phyloP scores from a whole-genome alignment of 129 eudicot species.

The Artemisia argyi region DNA sequence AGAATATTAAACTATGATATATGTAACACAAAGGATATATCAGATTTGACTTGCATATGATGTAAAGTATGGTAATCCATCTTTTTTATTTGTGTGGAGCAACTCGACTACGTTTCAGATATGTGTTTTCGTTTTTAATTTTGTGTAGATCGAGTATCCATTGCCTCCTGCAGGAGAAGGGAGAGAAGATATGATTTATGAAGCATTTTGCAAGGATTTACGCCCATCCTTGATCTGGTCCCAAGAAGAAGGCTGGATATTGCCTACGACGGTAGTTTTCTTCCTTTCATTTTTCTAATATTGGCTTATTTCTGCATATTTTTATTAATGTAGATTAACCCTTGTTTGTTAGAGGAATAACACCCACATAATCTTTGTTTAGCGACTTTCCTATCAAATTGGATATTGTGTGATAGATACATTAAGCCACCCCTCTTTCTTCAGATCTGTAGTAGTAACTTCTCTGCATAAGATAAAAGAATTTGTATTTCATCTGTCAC shows the following conservation, averaged over 20 bases:
- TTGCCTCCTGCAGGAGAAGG: conserved; percentile 70
- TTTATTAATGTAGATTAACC: background rate
- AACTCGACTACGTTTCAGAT: conserved; percentile 4
- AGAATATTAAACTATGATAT: background rate
- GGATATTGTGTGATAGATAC: background rate
- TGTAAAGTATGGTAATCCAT: background rate
- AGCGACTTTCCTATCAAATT: background rate
- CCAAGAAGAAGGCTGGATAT: conserved; percentile 53
- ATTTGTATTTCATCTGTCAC: no score
- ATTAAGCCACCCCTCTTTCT: background rate
- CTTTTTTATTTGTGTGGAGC: background rate
- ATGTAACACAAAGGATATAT: background rate
- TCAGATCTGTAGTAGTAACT: no score
- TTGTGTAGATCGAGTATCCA: conserved; percentile 51
- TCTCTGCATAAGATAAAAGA: no score
- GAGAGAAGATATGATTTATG: conserved; percentile 20
- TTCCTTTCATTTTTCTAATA: background rate
- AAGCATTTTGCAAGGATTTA: conserved; percentile 47
- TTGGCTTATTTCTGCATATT: conserved; percentile 3
- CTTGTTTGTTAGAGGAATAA: conserved; percentile 3
- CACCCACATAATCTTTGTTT: background rate
- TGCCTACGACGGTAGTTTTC: conserved; percentile 47
- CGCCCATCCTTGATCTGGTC: conserved; percentile 84
- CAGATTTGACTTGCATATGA: background rate
- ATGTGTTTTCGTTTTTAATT: background rate